Conservation (phyloP, 495 filamentous ascomycete genomes). For the Lentithecium fluviatile region DNA sequence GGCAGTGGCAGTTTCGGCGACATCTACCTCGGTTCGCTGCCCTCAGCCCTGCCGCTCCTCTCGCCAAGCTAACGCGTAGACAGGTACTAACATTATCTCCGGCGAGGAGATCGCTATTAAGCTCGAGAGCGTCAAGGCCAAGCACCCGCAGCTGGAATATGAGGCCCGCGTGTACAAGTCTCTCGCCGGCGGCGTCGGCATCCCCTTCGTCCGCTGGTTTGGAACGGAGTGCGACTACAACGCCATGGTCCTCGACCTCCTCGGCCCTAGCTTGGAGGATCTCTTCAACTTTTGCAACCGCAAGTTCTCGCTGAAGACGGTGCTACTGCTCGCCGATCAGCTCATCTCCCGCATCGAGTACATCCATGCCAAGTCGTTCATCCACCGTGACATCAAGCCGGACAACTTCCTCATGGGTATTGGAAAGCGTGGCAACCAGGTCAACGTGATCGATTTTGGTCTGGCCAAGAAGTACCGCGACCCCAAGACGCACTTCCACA, state of each 20-base stretch:
- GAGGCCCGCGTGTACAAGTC: slow-evolving; percentile 99
- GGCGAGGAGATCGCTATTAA: slow-evolving; percentile 99
- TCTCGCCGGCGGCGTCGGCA: slow-evolving; percentile 95
- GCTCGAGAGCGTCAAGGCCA: slow-evolving; percentile 98
- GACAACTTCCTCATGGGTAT: slow-evolving; percentile 99
- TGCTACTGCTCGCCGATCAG: slow-evolving; percentile 94
- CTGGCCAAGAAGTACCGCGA: slow-evolving; percentile 99
- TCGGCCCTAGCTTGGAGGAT: slow-evolving; percentile 96
- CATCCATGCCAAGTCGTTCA: slow-evolving; percentile 99
- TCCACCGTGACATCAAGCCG: slow-evolving; percentile 99
- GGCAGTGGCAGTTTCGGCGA: slow-evolving; percentile 98
- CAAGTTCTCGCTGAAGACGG: slow-evolving; percentile 99
- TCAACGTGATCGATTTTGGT: slow-evolving; percentile 99
- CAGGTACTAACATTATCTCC: slow-evolving; percentile 99
- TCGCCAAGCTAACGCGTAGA: slow-evolving; percentile 9
- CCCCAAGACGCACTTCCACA: slow-evolving; percentile 99
- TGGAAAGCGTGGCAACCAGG: slow-evolving; percentile 99
- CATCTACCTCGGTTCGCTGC: slow-evolving; percentile 82
- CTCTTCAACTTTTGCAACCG: slow-evolving; percentile 99
- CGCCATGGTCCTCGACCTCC: slow-evolving; percentile 98
- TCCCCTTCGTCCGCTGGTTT: slow-evolving; percentile 99
- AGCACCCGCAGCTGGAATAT: slow-evolving; percentile 99
- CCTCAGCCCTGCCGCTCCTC: neutral
- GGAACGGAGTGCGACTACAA: slow-evolving; percentile 99
- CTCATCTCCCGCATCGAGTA: slow-evolving; percentile 99